These are phyloP conservation scores for Periconia macrospinosa DNA, from an alignment of 2,329 filamentous ascomycete species.

Conservation along the genomic window DNA sequence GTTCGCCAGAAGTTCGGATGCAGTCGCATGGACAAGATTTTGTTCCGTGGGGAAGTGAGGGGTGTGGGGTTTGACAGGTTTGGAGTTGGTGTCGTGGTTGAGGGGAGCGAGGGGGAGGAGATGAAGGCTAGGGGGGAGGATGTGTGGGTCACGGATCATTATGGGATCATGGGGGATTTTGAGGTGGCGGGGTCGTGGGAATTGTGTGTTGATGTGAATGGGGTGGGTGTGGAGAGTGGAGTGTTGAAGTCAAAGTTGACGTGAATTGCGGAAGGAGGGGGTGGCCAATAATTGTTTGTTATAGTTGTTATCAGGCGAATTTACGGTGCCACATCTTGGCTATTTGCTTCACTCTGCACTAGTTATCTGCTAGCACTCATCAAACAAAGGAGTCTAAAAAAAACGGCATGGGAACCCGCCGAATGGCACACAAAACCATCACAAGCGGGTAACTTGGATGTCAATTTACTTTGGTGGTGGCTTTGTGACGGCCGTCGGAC, in stretches of 20 bases:
- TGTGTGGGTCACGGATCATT: constrained; percentile 56
- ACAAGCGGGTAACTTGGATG: no score
- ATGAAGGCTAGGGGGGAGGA: constrained; percentile 41
- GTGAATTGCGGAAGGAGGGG: background rate
- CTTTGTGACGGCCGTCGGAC: no score
- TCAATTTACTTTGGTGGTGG: no score
- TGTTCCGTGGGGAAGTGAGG: constrained; percentile 46
- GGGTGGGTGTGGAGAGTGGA: background rate
- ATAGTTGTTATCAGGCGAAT: constrained; percentile 5
- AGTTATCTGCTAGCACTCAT: no score
- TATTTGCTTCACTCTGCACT: no score
- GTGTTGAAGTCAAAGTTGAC: background rate
- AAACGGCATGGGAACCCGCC: no score
- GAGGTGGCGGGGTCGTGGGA: constrained; percentile 9
- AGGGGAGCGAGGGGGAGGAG: constrained; percentile 34
- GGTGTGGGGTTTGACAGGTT: constrained; percentile 50
- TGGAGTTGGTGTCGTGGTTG: constrained; percentile 50
- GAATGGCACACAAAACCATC: no score
- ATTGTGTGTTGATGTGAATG: background rate
- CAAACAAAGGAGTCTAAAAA: no score
- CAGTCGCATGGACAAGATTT: constrained; percentile 59
- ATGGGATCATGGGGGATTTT: constrained; percentile 46
- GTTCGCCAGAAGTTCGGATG: constrained; percentile 52
- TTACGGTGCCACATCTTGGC: no score
- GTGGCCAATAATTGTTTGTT: constrained; percentile 3